Evolutionary conservation across 2,329 filamentous ascomycete genomes (phyloP).

Genomic region (Monosporascus sp.): DNA sequence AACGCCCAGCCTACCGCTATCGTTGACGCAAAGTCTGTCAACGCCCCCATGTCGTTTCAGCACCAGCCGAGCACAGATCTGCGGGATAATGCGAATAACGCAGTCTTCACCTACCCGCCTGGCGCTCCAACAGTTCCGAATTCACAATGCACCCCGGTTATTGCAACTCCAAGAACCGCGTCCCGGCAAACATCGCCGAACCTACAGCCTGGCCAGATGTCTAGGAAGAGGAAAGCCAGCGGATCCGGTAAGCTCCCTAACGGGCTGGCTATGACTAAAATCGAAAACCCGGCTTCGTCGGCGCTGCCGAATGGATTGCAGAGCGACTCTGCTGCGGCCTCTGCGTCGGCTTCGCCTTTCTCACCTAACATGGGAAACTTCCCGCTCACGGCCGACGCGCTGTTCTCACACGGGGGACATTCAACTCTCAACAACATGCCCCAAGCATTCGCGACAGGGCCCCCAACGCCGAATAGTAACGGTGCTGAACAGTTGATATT

Average conservation of each 20-base stretch:
- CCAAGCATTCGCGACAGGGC: conserved; percentile 49
- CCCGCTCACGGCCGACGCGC: conserved; percentile 30
- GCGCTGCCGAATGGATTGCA: conserved; percentile 29
- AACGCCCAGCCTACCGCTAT: conserved; percentile 3
- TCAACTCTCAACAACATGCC: conserved; percentile 18
- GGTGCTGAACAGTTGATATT: conserved; percentile 50
- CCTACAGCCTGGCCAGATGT: conserved; percentile 56
- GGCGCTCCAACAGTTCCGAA: conserved; percentile 11
- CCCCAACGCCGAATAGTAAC: conserved; percentile 61
- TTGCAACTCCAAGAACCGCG: conserved; percentile 52
- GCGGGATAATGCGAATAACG: neutral
- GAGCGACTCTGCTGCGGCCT: conserved; percentile 24
- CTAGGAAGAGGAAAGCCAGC: conserved; percentile 81
- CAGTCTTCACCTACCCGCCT: conserved; percentile 32
- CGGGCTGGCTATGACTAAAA: conserved; percentile 73
- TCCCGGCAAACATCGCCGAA: conserved; percentile 72
- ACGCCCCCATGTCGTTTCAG: neutral
- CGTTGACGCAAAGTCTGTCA: neutral
- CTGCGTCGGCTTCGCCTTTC: conserved; percentile 48
- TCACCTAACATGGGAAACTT: conserved; percentile 43
- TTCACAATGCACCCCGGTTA: conserved; percentile 34
- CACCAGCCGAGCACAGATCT: neutral
- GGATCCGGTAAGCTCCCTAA: conserved; percentile 64
- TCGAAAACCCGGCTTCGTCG: conserved; percentile 52
- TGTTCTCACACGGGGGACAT: conserved; percentile 23